A percentile compares a stretch with the other conserved stretches of the same genome.
These are phyloP conservation scores for Penicillium sp. DNA, from an alignment of 2,329 filamentous ascomycete species.

Conservation along the genomic window DNA sequence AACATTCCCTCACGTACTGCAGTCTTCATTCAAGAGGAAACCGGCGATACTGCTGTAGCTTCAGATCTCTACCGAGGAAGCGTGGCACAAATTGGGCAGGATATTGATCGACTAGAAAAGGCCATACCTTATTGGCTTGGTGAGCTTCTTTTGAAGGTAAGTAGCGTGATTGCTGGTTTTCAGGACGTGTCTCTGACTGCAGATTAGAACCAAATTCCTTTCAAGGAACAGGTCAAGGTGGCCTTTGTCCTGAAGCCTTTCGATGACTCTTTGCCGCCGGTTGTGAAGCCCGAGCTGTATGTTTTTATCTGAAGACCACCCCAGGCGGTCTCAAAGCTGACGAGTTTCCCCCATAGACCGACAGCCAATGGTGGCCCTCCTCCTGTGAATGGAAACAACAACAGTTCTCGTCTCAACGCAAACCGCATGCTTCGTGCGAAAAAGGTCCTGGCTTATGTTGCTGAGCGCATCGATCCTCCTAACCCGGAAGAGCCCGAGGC, in stretches of 20 bases:
- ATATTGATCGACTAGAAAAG: constrained; percentile 83
- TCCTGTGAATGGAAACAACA: constrained; percentile 35
- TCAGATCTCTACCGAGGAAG: constrained; percentile 92
- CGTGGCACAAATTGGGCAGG: constrained; percentile 74
- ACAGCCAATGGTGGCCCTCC: constrained; percentile 25
- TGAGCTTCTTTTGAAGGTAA: constrained; percentile 75
- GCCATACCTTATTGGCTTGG: constrained; percentile 90
- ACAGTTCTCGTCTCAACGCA: constrained; percentile 89
- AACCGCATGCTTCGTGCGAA: constrained; percentile 95
- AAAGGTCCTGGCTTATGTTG: constrained; percentile 91
- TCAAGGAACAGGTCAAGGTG: constrained; percentile 95
- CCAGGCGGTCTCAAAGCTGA: constrained; percentile 3
- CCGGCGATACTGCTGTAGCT: constrained; percentile 65
- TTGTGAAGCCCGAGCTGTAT: constrained; percentile 72
- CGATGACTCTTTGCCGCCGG: constrained; percentile 72
- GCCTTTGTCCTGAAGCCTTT: constrained; percentile 88
- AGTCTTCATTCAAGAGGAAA: constrained; percentile 69
- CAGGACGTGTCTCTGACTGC: neutral
- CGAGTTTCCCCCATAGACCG: constrained; percentile 18
- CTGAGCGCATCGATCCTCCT: constrained; percentile 81
- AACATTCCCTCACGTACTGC: constrained; percentile 55
- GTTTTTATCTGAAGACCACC: constrained; percentile 19
- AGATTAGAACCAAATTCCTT: constrained; percentile 72
- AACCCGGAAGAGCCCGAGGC: constrained; percentile 63
- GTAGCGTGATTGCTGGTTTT: constrained; percentile 15